Percentiles rank a stretch among this genome's conserved stretches.
phyloP scores from a whole-genome alignment of 805 yeast species.

The Metschnikowia drakensbergensis region DNA sequence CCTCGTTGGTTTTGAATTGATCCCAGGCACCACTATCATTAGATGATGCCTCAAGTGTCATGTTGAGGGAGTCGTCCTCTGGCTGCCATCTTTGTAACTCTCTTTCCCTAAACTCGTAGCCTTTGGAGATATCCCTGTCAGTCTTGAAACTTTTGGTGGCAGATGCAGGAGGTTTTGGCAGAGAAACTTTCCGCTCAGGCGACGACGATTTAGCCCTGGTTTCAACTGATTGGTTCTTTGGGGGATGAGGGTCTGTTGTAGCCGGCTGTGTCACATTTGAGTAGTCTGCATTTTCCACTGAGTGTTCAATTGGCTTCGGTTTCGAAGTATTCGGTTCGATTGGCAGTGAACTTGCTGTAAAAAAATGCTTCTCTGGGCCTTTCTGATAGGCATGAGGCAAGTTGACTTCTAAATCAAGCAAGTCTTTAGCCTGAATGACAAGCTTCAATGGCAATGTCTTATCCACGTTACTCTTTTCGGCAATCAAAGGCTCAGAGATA shows the following conservation, averaged over 20 bases:
- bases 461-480: constrained; percentile 25
- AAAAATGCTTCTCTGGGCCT: not conserved
- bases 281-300: not conserved
- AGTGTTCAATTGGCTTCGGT: not conserved
- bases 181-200: constrained; percentile 1
- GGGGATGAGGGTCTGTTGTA: not conserved
- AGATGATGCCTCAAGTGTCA: constrained; percentile 35
- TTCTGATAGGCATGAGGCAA: not conserved
- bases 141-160: constrained; percentile 54
- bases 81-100: constrained; percentile 85
- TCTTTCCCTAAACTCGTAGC: constrained; percentile 52
- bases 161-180: not conserved
- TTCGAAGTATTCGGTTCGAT: not conserved
- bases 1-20: constrained; percentile 88
- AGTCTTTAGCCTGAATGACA: constrained; percentile 47
- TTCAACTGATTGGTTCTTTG: not conserved
- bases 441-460: constrained; percentile 43
- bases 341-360: not conserved
- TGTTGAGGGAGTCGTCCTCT: constrained; percentile 41
- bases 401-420: constrained; percentile 45
- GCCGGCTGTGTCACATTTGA: not conserved
- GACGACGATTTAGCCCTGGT: not conserved
- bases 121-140: constrained; percentile 73
- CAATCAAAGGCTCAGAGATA: constrained; percentile 23
- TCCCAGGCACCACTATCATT: constrained; percentile 59